A percentile compares a stretch with the other conserved stretches of the same genome.
phyloP scores from a whole-genome alignment of 352 stramenopile genomes.

The Pythium apleroticum region DNA sequence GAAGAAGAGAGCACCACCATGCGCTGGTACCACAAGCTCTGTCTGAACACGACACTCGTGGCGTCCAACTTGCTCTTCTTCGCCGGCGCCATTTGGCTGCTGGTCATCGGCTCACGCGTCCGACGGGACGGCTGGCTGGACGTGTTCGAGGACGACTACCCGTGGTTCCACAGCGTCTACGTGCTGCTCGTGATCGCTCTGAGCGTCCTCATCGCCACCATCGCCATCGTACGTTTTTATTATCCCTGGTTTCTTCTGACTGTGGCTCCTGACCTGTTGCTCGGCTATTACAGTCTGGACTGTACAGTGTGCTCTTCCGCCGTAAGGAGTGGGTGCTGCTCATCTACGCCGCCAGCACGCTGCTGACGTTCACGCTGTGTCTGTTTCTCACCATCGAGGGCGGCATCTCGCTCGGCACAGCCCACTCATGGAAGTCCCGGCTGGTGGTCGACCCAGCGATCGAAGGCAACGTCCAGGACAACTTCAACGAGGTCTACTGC shows the following conservation, averaged over 20 bases:
- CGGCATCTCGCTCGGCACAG: conserved; percentile 15
- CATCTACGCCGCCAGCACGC: conserved; percentile 20
- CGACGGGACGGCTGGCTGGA: conserved; percentile 30
- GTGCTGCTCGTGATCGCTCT: conserved; percentile 17
- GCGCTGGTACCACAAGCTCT: conserved; percentile 17
- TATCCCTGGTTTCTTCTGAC: neutral
- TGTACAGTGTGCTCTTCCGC: conserved; percentile 25
- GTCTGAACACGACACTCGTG: conserved; percentile 21
- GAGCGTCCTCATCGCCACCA: conserved; percentile 20
- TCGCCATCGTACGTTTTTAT: conserved; percentile 26
- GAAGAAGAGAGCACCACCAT: conserved; percentile 6
- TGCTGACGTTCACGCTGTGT: conserved; percentile 23
- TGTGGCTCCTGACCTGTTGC: neutral
- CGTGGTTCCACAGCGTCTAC: conserved; percentile 30
- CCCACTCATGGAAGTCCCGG: conserved; percentile 18
- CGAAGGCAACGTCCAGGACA: conserved; percentile 22
- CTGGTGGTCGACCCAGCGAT: neutral
- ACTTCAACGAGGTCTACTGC: conserved; percentile 30
- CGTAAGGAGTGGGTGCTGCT: conserved; percentile 22
- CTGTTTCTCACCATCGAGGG: conserved; percentile 24
- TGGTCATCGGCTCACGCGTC: conserved; percentile 15
- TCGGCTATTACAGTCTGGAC: conserved; percentile 17
- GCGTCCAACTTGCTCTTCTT: conserved; percentile 28
- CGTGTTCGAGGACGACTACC: conserved; percentile 32
- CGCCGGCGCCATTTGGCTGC: conserved; percentile 17